Percentiles rank a stretch among this genome's conserved stretches.
Conservation (phyloP, 768 basidiomycete genomes). For the Lactarius psammicola region DNA sequence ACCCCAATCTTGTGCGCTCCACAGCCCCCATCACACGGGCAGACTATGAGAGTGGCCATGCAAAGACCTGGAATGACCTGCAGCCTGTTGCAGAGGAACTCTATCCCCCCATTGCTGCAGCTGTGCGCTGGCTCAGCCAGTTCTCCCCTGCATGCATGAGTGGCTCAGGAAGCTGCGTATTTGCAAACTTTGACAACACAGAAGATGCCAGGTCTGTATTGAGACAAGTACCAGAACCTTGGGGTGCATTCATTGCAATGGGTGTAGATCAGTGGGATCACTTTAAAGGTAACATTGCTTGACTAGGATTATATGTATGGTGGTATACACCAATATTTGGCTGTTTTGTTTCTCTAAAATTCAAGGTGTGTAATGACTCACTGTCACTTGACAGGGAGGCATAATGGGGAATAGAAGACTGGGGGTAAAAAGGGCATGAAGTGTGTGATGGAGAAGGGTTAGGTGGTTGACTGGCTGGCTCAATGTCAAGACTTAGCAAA, state of each 20-base stretch:
- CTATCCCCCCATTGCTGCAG: background rate
- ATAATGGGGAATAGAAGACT: too few relatives aligned
- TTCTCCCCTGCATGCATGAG: slow-evolving; percentile 12
- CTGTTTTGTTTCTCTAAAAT: too few relatives aligned
- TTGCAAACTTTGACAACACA: background rate
- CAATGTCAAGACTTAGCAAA: too few relatives aligned
- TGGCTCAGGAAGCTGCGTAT: slow-evolving; percentile 17
- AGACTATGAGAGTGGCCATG: background rate
- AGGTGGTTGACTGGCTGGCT: too few relatives aligned
- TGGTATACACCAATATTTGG: too few relatives aligned
- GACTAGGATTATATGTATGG: too few relatives aligned
- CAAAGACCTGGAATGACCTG: slow-evolving; percentile 8
- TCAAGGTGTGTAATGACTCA: too few relatives aligned
- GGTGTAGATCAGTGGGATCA: slow-evolving; percentile 7
- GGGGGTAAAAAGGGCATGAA: too few relatives aligned
- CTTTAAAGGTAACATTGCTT: background rate
- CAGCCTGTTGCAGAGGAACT: slow-evolving; percentile 9
- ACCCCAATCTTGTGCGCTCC: slow-evolving; percentile 1
- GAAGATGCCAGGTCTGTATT: slow-evolving; percentile 1
- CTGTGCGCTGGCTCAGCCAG: slow-evolving; percentile 3
- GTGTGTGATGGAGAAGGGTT: too few relatives aligned
- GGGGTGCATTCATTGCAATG: slow-evolving; percentile 12
- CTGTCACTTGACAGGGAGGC: too few relatives aligned
- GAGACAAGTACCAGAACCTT: slow-evolving; percentile 5
- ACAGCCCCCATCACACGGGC: slow-evolving; percentile 9